Evolutionary conservation across 768 basidiomycete species (phyloP).

Genomic region (Russula earlei): DNA sequence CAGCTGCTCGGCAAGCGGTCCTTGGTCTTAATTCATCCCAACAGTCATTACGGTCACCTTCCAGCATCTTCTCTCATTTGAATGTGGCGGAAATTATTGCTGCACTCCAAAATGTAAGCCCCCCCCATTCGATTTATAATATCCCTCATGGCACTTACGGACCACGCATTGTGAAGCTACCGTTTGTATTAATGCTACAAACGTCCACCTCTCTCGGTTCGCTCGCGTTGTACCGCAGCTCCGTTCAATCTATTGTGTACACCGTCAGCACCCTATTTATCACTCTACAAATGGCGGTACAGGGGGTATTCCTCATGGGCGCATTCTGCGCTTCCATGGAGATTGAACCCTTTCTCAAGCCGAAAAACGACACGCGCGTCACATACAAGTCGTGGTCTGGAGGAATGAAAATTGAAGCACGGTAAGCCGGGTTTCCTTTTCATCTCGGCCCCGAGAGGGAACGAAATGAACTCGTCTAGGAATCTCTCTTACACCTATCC

Average conservation of each 20-base stretch:
- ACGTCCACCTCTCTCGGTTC: constrained; percentile 70
- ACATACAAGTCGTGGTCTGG: constrained; percentile 38
- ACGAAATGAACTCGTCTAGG: constrained; percentile 25
- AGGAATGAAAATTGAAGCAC: constrained; percentile 65
- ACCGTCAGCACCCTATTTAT: constrained; percentile 54
- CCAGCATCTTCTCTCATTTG: constrained; percentile 38
- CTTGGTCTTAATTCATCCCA: constrained; percentile 44
- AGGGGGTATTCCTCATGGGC: constrained; percentile 78
- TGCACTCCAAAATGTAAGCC: constrained; percentile 60
- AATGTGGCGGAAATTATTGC: constrained; percentile 56
- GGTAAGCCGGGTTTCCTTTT: constrained; percentile 34
- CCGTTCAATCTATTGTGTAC: constrained; percentile 62
- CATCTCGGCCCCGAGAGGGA: neutral
- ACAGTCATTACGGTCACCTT: constrained; percentile 24
- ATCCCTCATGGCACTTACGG: constrained; percentile 14
- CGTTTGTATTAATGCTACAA: constrained; percentile 63
- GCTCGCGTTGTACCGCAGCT: constrained; percentile 71
- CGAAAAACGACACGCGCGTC: constrained; percentile 41
- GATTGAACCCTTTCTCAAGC: constrained; percentile 59
- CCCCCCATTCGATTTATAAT: neutral
- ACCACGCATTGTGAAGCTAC: constrained; percentile 41
- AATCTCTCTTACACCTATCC: constrained; percentile 74
- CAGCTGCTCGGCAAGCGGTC: constrained; percentile 48
- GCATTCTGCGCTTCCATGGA: constrained; percentile 75
- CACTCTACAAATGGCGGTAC: constrained; percentile 66